These are phyloP conservation scores for Alternaria rosae DNA, from an alignment of 2,329 filamentous ascomycete species.

Conservation along the genomic window DNA sequence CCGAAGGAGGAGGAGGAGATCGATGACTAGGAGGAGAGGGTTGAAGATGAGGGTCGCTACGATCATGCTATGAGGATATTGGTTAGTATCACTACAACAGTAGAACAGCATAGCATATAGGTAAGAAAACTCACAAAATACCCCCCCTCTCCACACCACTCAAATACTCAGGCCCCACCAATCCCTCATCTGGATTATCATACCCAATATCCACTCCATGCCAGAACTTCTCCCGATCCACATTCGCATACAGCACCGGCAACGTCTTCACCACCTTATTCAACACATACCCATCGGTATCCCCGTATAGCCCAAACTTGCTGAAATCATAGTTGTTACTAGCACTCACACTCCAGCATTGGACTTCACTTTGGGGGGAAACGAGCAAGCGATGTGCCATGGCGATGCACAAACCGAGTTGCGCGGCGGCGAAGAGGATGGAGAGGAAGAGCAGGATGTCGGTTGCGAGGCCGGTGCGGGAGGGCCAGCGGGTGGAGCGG, in stretches of 20 bases:
- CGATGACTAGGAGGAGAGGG: not conserved
- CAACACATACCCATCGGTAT: not conserved
- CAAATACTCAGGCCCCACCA: not conserved
- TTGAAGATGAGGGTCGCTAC: not conserved
- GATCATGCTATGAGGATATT: not conserved
- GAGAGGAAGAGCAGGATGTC: not conserved
- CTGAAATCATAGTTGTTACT: not conserved
- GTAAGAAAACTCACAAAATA: not conserved
- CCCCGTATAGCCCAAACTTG: not conserved
- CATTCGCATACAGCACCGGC: slow-evolving; percentile 2
- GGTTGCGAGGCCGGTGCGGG: not conserved
- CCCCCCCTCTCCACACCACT: not conserved
- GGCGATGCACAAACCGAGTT: not conserved
- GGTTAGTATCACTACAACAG: too few relatives aligned
- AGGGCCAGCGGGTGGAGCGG: slow-evolving; percentile 10
- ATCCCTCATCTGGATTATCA: not conserved
- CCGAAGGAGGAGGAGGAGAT: not conserved
- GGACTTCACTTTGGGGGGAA: not conserved
- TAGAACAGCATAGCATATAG: too few relatives aligned
- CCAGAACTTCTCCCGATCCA: not conserved
- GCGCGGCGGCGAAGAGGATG: not conserved
- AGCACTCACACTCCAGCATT: not conserved
- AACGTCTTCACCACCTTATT: not conserved
- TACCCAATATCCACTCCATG: not conserved
- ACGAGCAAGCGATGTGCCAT: not conserved